Evolutionary conservation across 768 basidiomycete species (phyloP).

Genomic region (Phaffia tasmanica): DNA sequence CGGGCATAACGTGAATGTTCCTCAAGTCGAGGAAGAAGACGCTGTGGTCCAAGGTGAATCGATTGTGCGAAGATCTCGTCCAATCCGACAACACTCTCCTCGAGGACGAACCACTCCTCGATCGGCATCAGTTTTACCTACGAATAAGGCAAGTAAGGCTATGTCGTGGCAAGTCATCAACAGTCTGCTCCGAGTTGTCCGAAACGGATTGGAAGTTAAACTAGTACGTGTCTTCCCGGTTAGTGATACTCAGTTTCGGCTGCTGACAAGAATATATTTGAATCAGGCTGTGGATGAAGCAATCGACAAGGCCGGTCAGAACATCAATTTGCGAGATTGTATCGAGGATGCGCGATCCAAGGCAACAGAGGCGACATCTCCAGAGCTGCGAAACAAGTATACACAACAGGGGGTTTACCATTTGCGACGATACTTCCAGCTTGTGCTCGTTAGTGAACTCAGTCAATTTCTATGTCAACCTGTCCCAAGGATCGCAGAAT

Average conservation of each 20-base stretch:
- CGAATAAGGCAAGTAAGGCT: conserved; percentile 39
- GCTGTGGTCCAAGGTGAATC: conserved; percentile 21
- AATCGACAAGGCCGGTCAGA: conserved; percentile 19
- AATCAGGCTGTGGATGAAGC: conserved; percentile 58
- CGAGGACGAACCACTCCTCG: not conserved
- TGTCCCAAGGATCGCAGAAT: not conserved
- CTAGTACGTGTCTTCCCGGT: conserved; percentile 36
- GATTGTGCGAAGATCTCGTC: conserved; percentile 16
- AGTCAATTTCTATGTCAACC: not conserved
- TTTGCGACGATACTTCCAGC: conserved; percentile 23
- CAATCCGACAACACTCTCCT: conserved; percentile 16
- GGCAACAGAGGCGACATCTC: conserved; percentile 67
- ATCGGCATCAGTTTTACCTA: conserved; percentile 32
- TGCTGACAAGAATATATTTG: conserved; percentile 11
- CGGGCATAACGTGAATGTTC: no score
- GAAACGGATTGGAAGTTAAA: conserved; percentile 78
- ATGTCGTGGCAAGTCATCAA: conserved; percentile 81
- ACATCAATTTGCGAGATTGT: conserved; percentile 73
- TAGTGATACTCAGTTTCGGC: not conserved
- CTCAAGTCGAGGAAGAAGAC: conserved; percentile 10
- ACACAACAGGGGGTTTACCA: conserved; percentile 50
- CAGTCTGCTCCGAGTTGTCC: conserved; percentile 72
- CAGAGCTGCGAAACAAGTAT: conserved; percentile 53
- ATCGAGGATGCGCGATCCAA: conserved; percentile 64
- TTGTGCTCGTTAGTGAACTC: conserved; percentile 10